Percentiles rank a stretch among this genome's conserved stretches.
Evolutionary conservation across 129 eudicot species (phyloP).

Genomic region (Arctium lappa): DNA sequence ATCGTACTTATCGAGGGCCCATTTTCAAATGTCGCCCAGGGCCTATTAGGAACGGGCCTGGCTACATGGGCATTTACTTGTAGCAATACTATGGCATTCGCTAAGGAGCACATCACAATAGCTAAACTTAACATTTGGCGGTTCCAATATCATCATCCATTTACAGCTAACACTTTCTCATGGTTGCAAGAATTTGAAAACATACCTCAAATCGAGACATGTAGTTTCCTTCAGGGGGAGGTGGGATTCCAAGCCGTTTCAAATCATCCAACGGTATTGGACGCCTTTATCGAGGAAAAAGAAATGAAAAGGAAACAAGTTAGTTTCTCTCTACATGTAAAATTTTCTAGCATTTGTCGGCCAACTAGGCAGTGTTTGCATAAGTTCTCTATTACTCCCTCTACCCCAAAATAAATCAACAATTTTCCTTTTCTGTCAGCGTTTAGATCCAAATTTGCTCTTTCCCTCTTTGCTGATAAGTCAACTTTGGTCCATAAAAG

Average conservation of each 20-base stretch:
- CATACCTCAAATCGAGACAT: conserved; percentile 86
- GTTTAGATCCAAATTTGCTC: no score
- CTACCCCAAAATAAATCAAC: background rate
- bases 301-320: background rate
- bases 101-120: background rate
- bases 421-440: background rate
- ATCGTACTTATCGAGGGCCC: no score
- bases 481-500: background rate
- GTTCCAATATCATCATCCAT: background rate
- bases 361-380: background rate
- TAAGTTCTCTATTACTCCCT: background rate
- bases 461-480: no score
- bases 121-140: background rate
- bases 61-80: background rate
- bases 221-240: conserved; percentile 97
- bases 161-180: conserved; percentile 6
- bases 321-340: background rate
- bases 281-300: conserved; percentile 22
- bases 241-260: conserved; percentile 84
- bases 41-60: no score
- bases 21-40: no score
- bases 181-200: conserved; percentile 8
- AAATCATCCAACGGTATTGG: conserved; percentile 85
- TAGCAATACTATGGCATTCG: background rate
- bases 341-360: background rate